phyloP scores from a whole-genome alignment of 2,329 filamentous ascomycete species.

The Penicillium sp. region DNA sequence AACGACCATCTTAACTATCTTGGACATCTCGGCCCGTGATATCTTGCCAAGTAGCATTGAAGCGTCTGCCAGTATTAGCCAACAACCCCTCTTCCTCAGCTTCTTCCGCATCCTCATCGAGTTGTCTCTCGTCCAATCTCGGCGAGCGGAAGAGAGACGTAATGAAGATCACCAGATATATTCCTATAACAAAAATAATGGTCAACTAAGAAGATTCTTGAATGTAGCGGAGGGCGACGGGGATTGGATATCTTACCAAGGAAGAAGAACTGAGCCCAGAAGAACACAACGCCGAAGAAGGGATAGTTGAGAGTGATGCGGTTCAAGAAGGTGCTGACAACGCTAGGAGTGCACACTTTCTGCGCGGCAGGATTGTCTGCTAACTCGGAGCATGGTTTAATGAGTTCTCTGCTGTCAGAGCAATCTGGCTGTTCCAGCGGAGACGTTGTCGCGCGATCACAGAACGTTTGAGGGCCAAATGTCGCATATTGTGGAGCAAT shows the following conservation, averaged over 20 bases:
- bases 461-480: constrained; percentile 92
- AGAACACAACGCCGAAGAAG: constrained; percentile 86
- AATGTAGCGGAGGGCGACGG: background rate
- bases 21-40: constrained; percentile 58
- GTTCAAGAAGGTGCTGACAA: constrained; percentile 90
- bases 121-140: constrained; percentile 66
- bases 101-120: constrained; percentile 84
- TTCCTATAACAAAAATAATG: constrained; percentile 30
- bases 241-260: constrained; percentile 49
- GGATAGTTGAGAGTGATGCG: constrained; percentile 90
- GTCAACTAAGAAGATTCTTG: background rate
- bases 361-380: constrained; percentile 66
- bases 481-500: constrained; percentile 94
- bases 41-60: constrained; percentile 85
- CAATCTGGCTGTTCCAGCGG: constrained; percentile 71
- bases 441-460: constrained; percentile 63
- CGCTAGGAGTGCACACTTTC: constrained; percentile 81
- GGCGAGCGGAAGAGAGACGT: constrained; percentile 77
- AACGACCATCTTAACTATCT: background rate
- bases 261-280: constrained; percentile 95
- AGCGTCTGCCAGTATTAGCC: constrained; percentile 73
- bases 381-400: constrained; percentile 77
- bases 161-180: constrained; percentile 78
- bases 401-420: constrained; percentile 58
- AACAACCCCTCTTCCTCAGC: constrained; percentile 92